A percentile compares a stretch with the other conserved stretches of the same genome.
These are phyloP conservation scores for Ceratocystis eucalypticola DNA, from an alignment of 2,329 filamentous ascomycete species.

Conservation along the genomic window DNA sequence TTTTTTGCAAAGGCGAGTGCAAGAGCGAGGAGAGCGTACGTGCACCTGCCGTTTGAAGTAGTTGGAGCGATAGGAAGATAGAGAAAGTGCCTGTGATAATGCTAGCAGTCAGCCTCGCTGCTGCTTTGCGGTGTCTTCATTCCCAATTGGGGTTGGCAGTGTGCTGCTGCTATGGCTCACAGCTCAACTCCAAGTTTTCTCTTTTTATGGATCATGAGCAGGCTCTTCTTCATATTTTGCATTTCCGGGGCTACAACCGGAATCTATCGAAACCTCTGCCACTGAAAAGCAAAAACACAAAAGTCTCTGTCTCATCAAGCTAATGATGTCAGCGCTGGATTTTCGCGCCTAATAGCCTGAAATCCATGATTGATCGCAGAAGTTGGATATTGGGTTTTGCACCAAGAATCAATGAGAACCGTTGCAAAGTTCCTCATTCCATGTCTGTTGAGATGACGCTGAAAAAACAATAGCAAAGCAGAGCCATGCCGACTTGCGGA, in stretches of 20 bases:
- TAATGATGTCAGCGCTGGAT: background rate
- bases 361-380: background rate
- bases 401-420: background rate
- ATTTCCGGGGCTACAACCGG: background rate
- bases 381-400: background rate
- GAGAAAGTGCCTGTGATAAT: conserved; percentile 1
- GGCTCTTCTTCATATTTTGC: background rate
- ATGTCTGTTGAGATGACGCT: background rate
- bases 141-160: background rate
- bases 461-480: background rate
- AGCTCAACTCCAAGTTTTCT: background rate
- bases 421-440: conserved; percentile 5
- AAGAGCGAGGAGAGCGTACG: background rate
- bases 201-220: background rate
- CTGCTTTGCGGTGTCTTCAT: background rate
- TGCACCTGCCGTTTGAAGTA: background rate
- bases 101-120: too few relatives aligned
- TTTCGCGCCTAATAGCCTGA: background rate
- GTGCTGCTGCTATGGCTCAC: background rate
- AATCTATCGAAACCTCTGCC: background rate
- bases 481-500: background rate
- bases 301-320: background rate
- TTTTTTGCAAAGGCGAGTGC: background rate
- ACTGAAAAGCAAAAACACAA: background rate
- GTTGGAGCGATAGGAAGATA: background rate